Evolutionary conservation across 2,329 filamentous ascomycete species (phyloP), one percentile per base, ranked within the genome.

Genomic region (Neonectria faginata): DNA sequence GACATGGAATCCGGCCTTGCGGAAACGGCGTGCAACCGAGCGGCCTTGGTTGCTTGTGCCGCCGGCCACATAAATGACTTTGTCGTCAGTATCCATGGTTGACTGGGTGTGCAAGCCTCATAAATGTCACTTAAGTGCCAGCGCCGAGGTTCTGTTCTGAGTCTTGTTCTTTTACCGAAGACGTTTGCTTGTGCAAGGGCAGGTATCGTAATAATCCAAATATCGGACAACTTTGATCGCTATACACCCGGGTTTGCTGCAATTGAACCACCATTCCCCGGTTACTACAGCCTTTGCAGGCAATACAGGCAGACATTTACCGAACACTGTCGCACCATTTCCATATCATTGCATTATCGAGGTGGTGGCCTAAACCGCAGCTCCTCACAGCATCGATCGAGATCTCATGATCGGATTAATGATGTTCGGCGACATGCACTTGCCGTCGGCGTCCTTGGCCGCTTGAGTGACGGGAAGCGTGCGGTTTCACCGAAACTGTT

Each of bases 11-110:
- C 68, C 74, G 2, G 80, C 74, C 11, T 78, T 69, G 29, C 81
- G 77, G 67, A 86, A 84, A 8, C 79, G 77, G 27, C 81, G 81
- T 39, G 81, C 82, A n/a, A 87, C 84, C 4, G 83, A 83, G n/a
- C 84, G 82, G 62, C 84, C 85, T 64, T 87, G 84, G 62, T 81
- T 82, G 42, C 82, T 84, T 9, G 83, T 85, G 25, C 81, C 82
- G 14, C 83, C 83, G 52, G 85, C 75, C 5, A 86, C 79, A 22
- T 79, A 79, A 44, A 84, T 72, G 55, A 84, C 69, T 60, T 82
- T 83, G 12, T 72, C 31, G 1, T 48, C n/a, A 5, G 39, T 47
- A 31, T 33, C 36, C 55, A 50, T 54, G 62, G 12, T 41, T 56
- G 51, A 20, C 53, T 42, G 39, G 3, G n/a, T 65, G 33, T n/a